Conservation (phyloP, 2,329 filamentous ascomycete species). For the Mycosphaerella arachidis region DNA sequence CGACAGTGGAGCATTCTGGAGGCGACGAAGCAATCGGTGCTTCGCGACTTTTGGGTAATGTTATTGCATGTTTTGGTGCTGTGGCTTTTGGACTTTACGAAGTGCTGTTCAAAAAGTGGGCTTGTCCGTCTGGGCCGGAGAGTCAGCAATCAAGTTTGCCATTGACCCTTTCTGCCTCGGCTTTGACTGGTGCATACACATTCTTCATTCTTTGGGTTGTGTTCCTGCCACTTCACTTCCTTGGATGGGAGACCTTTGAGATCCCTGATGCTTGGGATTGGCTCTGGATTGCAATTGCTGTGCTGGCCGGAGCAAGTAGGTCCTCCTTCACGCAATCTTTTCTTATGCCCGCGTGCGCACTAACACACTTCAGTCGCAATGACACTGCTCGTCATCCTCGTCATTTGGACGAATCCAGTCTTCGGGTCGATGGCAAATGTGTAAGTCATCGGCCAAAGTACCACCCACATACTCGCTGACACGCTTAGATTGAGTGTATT, state of each 20-base stretch:
- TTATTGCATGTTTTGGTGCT: conserved; percentile 29
- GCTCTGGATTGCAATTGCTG: conserved; percentile 29
- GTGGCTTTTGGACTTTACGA: conserved; percentile 34
- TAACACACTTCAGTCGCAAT: conserved; percentile 25
- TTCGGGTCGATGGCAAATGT: conserved; percentile 34
- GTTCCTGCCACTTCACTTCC: conserved; percentile 28
- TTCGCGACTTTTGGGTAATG: conserved; percentile 28
- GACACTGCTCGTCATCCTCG: conserved; percentile 29
- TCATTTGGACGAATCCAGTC: conserved; percentile 34
- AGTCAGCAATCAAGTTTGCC: conserved; percentile 26
- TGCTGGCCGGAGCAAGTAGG: conserved; percentile 26
- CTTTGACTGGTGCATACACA: conserved; percentile 32
- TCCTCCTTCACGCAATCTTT: neutral
- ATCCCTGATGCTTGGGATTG: conserved; percentile 24
- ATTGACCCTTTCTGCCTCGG: conserved; percentile 29
- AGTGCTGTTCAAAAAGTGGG: conserved; percentile 35
- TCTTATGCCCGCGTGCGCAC: neutral
- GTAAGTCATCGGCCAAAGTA: conserved; percentile 7
- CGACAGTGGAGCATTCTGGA: conserved; percentile 22
- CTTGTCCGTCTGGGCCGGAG: conserved; percentile 26
- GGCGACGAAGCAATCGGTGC: conserved; percentile 23
- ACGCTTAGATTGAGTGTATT: conserved; percentile 27
- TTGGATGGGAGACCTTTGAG: conserved; percentile 29
- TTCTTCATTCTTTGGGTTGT: conserved; percentile 28
- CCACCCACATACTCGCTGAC: conserved; percentile 7